phyloP scores from a whole-genome alignment of 2,329 filamentous ascomycete species.

The Arthrinium phaeospermum region DNA sequence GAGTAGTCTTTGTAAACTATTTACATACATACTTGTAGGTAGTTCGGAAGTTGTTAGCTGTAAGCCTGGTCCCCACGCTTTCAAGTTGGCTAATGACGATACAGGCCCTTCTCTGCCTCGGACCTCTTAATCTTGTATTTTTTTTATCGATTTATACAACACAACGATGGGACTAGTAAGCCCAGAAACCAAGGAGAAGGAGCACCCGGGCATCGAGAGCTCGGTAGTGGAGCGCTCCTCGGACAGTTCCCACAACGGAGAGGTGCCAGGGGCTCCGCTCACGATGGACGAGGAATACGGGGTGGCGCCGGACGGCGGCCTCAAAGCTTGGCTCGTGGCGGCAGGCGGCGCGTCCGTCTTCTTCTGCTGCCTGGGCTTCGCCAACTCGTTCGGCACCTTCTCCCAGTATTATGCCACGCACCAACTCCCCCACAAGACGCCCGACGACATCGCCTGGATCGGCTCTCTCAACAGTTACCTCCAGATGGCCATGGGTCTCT shows the following conservation, averaged over 20 bases:
- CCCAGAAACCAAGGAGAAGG: not conserved
- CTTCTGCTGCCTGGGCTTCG: constrained; percentile 54
- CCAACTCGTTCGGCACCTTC: constrained; percentile 59
- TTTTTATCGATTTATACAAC: not conserved
- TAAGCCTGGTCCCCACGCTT: not conserved
- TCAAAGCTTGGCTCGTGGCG: constrained; percentile 51
- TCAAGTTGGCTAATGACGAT: not conserved
- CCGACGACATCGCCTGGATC: constrained; percentile 53
- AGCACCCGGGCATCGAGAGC: not conserved
- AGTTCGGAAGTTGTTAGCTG: not conserved
- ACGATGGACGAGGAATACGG: not conserved
- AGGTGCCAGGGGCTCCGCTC: not conserved
- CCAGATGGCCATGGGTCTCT: constrained; percentile 54
- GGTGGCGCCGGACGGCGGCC: constrained; percentile 35
- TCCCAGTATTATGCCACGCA: constrained; percentile 57
- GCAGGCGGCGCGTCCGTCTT: constrained; percentile 50
- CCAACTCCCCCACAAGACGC: constrained; percentile 43
- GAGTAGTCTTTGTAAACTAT: not conserved
- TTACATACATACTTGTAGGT: not conserved
- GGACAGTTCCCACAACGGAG: not conserved
- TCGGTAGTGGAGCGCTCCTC: not conserved
- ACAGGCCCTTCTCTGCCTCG: not conserved
- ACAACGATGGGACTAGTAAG: not conserved
- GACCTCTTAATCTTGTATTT: not conserved
- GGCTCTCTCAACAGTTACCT: constrained; percentile 58